Base-by-base conservation (phyloP, 768 basidiomycete genomes). In the Phylloporus rhodoxanthus region DNA sequence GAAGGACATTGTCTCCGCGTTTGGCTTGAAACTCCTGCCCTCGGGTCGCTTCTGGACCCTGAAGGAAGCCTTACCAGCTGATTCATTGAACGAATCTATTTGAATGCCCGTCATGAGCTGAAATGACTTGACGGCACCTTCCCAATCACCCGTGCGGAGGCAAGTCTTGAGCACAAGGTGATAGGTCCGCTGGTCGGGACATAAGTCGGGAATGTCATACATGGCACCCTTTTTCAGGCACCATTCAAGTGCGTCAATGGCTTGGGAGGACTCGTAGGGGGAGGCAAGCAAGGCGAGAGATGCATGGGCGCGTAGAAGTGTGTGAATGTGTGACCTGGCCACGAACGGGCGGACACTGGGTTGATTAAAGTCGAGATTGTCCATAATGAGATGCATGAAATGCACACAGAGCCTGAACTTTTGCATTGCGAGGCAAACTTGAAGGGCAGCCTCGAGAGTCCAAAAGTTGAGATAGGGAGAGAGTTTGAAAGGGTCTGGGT, bases 31-130 rank as follows among this genome's bases (percentile, higher is more conserved):
- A 52, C 71, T 75, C 51, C 72, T 69, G 23, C 76, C 77, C 28
- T 61, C 47, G n/a, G 69, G 64, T 32, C 72, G 74, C 57, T 66
- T 67, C 52, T 76, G 73, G 10, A 72, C 58, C 49, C 63, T 68
- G 8, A 77, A 80, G 5, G 74, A 43, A 11, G 17, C 32, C 41
- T 51, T 63, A 5, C 73, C 77, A 34, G 74, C 73, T 10, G 48
- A 50, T 33, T 56, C 58, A 29, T 55, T 5, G 51, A 82, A 81
- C 43, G 78, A 78, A 47, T 76, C 73, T 2, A 65, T 57, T 51
- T 75, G 76, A 56, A 78, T 80, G 6, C 87, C 87, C 4, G 85
- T 84, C 81, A 90, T 84, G 55, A 87, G 68, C 53, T 86, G 79
- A 63, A 88, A 84, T 15, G 77, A 67, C 43, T 75, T 73, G 42